Conservation (phyloP, 352 stramenopile genomes). For the Phytopythium helicoides region DNA sequence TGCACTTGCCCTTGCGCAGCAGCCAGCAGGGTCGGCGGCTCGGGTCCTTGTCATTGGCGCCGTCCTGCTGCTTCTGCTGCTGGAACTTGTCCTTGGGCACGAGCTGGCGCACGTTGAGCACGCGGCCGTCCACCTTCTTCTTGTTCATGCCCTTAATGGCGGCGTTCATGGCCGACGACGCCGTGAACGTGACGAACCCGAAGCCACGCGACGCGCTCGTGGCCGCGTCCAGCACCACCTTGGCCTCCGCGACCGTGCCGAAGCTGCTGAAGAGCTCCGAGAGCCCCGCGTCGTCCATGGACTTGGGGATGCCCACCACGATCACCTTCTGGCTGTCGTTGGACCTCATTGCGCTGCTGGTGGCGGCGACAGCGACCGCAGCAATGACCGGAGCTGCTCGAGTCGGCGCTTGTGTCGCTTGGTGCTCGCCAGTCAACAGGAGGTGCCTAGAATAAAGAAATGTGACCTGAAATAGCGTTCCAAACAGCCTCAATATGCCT, state of each 20-base stretch:
- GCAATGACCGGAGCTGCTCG: constrained; percentile 20
- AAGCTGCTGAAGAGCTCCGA: constrained; percentile 74
- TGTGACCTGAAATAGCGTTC: too few species aligned
- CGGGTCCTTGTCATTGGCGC: constrained; percentile 24
- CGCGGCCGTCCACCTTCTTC: constrained; percentile 77
- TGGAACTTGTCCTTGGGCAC: constrained; percentile 74
- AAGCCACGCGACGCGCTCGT: constrained; percentile 79
- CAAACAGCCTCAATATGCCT: too few species aligned
- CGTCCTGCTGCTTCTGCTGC: constrained; percentile 33
- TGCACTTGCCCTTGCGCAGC: constrained; percentile 78
- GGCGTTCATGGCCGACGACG: constrained; percentile 48
- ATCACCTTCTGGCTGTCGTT: constrained; percentile 88
- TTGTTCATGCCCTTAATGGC: constrained; percentile 83
- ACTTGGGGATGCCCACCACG: constrained; percentile 77
- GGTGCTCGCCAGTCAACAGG: constrained; percentile 71
- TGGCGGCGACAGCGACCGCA: constrained; percentile 40
- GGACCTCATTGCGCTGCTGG: constrained; percentile 43
- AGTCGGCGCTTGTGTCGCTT: constrained; percentile 60
- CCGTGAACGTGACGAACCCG: constrained; percentile 83
- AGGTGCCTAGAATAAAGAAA: constrained; percentile 16
- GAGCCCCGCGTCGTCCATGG: constrained; percentile 60
- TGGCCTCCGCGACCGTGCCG: constrained; percentile 67
- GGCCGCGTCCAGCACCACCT: constrained; percentile 61
- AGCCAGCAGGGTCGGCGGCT: constrained; percentile 62
- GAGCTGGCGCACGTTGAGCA: constrained; percentile 71